Evolutionary conservation across 2,329 filamentous ascomycete genomes (phyloP), one percentile per base, ranked within the genome.

Genomic region (Ophiocordyceps camponoti-leonardi): DNA sequence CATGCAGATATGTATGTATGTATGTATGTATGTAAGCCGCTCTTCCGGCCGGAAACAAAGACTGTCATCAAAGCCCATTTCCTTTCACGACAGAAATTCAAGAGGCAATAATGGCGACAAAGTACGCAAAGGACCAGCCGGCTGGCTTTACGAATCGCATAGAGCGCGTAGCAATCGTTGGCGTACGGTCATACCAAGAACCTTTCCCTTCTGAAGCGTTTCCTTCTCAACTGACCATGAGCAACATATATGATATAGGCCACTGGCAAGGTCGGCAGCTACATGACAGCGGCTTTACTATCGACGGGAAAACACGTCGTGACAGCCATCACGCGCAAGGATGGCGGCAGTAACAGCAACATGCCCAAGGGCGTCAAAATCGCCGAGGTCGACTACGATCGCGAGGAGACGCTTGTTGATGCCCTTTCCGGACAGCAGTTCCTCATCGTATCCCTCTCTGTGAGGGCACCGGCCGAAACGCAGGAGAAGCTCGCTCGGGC

Each of bases 361-460:
- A 52, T 74, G 4, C 71, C 73, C 3, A 49, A 61, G 1, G 68
- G 69, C 14, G 62, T 73, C 28, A 58, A 58, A 2, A 53, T 64
- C 20, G 62, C 58, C 37, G 45, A 51, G 2, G 62, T 77, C 18
- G 63, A 71, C 53, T 73, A 72, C 49, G 56, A 61, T 37, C 59
- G 67, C 42, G 54, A 64, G 23, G 51, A 55, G 1, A 62, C 67
- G 1, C 53, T 80, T 10, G 61, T 72, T 1, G 54, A 56, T 1
- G 74, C 72, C 2, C 66, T 80, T 2, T 53, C 60, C 28, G 73
- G 63, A 47, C 72, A 79, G 48, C 66, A 80, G n/a, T 68, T 67
- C 35, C 60, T 80, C 3, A 61, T 78, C 52, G 73, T 77, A 50
- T 69, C 71, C 28, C 54, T 75, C 46, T 52, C 63, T 7, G 57